phyloP scores from a whole-genome alignment of 352 stramenopile genomes.

The Aphanomyces stellatus region DNA sequence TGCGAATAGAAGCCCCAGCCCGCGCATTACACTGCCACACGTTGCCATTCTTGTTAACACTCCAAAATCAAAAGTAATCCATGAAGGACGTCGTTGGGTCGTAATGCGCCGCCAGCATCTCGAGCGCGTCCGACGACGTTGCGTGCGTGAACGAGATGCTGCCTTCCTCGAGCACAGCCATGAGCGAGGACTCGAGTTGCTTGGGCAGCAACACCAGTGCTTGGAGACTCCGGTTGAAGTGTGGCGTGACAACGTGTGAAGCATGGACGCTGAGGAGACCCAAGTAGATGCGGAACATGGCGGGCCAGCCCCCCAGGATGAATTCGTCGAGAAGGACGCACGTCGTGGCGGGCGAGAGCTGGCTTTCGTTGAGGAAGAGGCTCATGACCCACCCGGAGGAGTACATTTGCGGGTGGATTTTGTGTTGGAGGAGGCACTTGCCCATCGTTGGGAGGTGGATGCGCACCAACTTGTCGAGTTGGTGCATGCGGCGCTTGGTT shows the following conservation, averaged over 20 bases:
- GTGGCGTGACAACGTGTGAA: neutral
- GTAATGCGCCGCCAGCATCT: neutral
- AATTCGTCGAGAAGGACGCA: constrained; percentile 9
- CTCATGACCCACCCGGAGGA: constrained; percentile 15
- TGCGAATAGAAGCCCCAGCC: constrained; percentile 65
- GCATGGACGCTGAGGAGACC: constrained; percentile 17
- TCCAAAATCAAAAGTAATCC: constrained; percentile 11
- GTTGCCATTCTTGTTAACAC: neutral
- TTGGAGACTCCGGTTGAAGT: neutral
- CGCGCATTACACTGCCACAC: neutral
- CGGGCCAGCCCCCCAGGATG: neutral
- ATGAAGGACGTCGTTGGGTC: neutral
- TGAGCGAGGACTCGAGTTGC: neutral
- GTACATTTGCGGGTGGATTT: constrained; percentile 19
- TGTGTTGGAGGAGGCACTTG: constrained; percentile 1
- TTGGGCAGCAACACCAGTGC: constrained; percentile 12
- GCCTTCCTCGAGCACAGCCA: constrained; percentile 1
- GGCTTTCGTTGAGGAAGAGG: constrained; percentile 6
- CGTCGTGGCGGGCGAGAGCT: neutral
- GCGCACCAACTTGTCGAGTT: constrained; percentile 13
- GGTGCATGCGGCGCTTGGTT: constrained; percentile 7
- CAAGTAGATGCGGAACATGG: constrained; percentile 18
- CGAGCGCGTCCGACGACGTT: neutral
- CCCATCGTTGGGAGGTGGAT: constrained; percentile 7
- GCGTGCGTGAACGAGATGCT: neutral